phyloP scores from a whole-genome alignment of 345 rosid species.

The Linum tenue region DNA sequence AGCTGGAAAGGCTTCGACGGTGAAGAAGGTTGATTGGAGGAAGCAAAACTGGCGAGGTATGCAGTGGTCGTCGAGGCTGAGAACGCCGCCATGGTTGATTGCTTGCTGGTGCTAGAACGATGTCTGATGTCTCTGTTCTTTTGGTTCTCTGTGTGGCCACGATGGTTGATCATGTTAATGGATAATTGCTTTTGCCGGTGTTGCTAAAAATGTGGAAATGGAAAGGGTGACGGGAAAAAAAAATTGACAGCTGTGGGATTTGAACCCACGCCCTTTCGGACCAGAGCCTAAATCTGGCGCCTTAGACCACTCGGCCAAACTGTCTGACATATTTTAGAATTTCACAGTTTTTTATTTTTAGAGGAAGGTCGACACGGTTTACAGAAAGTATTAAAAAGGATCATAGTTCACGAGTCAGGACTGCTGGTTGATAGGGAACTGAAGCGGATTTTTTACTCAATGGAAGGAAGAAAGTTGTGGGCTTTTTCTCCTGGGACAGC shows the following conservation, averaged over 20 bases:
- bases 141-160: too few relatives aligned
- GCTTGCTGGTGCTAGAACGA: neutral
- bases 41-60: constrained; percentile 26
- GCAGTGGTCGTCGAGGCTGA: constrained; percentile 24
- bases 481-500: too few relatives aligned
- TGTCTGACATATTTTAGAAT: neutral
- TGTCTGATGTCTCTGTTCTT: neutral
- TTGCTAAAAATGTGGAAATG: neutral
- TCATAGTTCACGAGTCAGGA: too few relatives aligned
- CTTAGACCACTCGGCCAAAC: constrained; percentile 99
- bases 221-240: neutral
- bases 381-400: too few relatives aligned
- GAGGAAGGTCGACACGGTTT: too few relatives aligned
- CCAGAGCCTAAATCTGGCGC: constrained; percentile 99
- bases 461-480: too few relatives aligned
- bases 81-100: constrained; percentile 35
- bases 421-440: too few relatives aligned
- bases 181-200: too few relatives aligned
- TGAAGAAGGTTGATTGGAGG: constrained; percentile 28
- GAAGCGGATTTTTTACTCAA: too few relatives aligned
- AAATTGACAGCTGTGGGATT: constrained; percentile 91
- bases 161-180: too few relatives aligned
- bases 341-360: too few relatives aligned
- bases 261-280: constrained; percentile 99
- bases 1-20: constrained; percentile 49